Evolutionary conservation across 768 basidiomycete genomes (phyloP).

Genomic region (Phanerochaete carnosa): DNA sequence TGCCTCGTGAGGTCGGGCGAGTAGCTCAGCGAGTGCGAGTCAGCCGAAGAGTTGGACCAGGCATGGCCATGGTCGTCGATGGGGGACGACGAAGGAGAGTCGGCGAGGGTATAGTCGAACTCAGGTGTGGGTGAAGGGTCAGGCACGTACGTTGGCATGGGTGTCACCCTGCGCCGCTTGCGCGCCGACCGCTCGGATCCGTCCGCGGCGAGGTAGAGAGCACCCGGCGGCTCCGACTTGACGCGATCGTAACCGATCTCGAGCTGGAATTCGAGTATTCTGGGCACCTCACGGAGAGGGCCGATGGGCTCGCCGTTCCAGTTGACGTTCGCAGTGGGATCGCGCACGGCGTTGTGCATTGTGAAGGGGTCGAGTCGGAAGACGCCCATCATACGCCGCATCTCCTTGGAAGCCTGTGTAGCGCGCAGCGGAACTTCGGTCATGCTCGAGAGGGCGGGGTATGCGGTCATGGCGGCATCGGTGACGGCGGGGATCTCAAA

Average conservation of each 20-base stretch:
- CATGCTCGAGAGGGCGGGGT: slow-evolving; percentile 5
- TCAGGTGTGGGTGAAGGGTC: background rate
- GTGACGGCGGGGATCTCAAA: slow-evolving; percentile 8
- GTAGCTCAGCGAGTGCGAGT: background rate
- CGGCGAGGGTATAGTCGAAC: background rate
- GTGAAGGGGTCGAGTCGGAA: slow-evolving; percentile 78
- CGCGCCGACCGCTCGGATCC: too few relatives aligned
- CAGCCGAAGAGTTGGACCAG: background rate
- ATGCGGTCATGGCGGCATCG: background rate
- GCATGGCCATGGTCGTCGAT: background rate
- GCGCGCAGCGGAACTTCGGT: slow-evolving; percentile 65
- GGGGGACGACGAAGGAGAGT: background rate
- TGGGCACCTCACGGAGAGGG: slow-evolving; percentile 57
- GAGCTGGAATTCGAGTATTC: slow-evolving; percentile 66
- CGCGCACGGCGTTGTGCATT: slow-evolving; percentile 45
- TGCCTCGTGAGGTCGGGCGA: background rate
- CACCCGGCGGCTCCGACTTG: background rate
- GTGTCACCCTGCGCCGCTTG: slow-evolving; percentile 2
- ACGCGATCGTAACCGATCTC: slow-evolving; percentile 20
- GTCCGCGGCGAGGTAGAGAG: background rate
- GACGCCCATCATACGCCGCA: slow-evolving; percentile 76
- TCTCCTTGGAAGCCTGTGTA: slow-evolving; percentile 64
- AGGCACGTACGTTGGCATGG: slow-evolving; percentile 6
- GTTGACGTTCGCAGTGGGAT: slow-evolving; percentile 17
- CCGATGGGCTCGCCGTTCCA: slow-evolving; percentile 41